Conservation (phyloP, 2,329 filamentous ascomycete genomes). For the Scytalidium lignicola region DNA sequence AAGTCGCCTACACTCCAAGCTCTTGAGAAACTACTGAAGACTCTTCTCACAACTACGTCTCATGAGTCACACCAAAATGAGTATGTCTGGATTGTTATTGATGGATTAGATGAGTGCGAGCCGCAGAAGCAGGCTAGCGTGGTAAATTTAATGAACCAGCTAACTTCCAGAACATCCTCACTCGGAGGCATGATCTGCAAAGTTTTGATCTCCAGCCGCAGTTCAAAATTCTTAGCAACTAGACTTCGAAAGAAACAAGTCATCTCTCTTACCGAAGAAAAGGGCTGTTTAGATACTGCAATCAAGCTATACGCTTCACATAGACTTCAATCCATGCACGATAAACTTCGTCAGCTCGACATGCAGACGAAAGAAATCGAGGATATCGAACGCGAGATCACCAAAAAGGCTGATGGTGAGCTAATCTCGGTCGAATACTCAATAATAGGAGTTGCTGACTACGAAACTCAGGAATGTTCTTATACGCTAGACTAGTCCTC, state of each 20-base stretch:
- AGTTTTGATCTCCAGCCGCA: constrained; percentile 21
- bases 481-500: constrained; percentile 31
- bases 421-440: background rate
- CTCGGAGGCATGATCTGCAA: constrained; percentile 16
- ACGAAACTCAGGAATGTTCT: constrained; percentile 30
- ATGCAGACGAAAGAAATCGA: constrained; percentile 9
- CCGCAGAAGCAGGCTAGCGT: no score
- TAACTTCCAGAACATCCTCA: constrained; percentile 5
- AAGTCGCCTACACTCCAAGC: constrained; percentile 8
- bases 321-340: constrained; percentile 1
- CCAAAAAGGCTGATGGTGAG: constrained; percentile 18
- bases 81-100: constrained; percentile 7
- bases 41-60: constrained; percentile 9
- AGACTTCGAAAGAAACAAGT: constrained; percentile 12
- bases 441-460: background rate
- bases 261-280: constrained; percentile 24
- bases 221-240: constrained; percentile 11
- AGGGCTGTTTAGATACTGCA: constrained; percentile 11
- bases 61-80: constrained; percentile 1
- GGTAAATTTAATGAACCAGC: constrained; percentile 1
- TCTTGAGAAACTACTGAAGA: constrained; percentile 21
- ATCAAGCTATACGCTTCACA: constrained; percentile 18
- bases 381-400: constrained; percentile 14
- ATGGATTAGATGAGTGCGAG: no score
- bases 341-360: no score